phyloP scores from a whole-genome alignment of 345 rosid species.

The Eucalyptus cladocalyx region DNA sequence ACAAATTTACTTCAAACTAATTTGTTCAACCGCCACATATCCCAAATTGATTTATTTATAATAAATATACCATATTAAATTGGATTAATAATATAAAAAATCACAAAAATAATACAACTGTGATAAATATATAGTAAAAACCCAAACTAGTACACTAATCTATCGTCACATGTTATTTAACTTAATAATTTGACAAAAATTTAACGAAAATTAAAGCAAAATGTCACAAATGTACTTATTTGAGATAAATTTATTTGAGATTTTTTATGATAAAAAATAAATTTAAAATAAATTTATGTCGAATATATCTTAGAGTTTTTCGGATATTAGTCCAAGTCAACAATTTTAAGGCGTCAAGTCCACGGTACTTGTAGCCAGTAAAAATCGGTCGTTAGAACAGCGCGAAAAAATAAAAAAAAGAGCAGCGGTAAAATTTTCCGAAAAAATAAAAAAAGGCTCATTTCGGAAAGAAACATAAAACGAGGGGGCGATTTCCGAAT shows the following conservation, averaged over 20 bases:
- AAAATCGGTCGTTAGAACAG: not conserved
- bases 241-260: too few species aligned
- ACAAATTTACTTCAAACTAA: too few species aligned
- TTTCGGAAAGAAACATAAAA: not conserved
- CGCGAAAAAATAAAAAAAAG: not conserved
- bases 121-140: too few species aligned
- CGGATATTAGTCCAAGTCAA: not conserved
- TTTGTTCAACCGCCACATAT: too few species aligned
- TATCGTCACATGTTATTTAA: fast-evolving
- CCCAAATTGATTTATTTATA: fast-evolving
- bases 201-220: fast-evolving
- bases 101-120: too few species aligned
- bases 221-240: too few species aligned
- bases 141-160: fast-evolving
- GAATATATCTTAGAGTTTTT: fast-evolving
- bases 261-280: too few species aligned
- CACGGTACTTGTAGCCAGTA: not conserved
- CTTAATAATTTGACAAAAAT: too few species aligned
- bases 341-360: not conserved
- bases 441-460: not conserved
- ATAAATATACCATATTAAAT: too few species aligned
- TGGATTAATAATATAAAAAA: too few species aligned
- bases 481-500: not conserved
- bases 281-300: too few species aligned
- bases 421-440: not conserved